Evolutionary conservation across 2,329 filamentous ascomycete species (phyloP), one percentile per base, ranked within the genome.

Genomic region (Nothophoma quercina): DNA sequence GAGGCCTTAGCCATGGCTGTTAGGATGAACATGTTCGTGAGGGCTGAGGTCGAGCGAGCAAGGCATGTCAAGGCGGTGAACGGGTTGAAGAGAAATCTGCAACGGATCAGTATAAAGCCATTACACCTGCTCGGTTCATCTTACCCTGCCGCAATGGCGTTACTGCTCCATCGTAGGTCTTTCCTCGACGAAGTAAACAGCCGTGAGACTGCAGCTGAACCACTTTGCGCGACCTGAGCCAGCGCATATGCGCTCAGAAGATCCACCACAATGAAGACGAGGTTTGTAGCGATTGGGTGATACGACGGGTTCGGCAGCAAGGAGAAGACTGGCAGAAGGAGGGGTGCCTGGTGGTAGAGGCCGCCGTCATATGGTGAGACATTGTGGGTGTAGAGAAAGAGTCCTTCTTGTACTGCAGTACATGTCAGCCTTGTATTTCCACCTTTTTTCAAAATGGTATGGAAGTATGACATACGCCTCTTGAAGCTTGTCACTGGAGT

Each of bases 401-500:
- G 80, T 16, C 95, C 95, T 78, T 99, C 95, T 81, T 98, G 93
- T 48, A 98, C 91, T 96, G 65, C 26, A 59, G 3, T 1, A 7
- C 13, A 4, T 21, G 56, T 68, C 19, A 65, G 63, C 18, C 2
- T 12, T 25, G 3, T 15, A 8, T 4, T 16, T 4, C 21, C 2
- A n/a, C n/a, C 13, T 3, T 16, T 28, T n/a, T 39, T 28, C 40
- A 5, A 16, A 19, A n/a, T 10, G 38, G 13, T 7, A 7, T 2
- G 30, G 13, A 26, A 38, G 3, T 30, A 15, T 8, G 28, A 47
- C 60, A 76, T 82, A 96, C 93, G 81, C 85, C 95, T 86, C 81
- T 98, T 98, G 84, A 97, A 99, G 83, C 93, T 96, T 65, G 91
- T 97, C 38, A 98, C 89, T 30, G 95, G 93, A 18, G 95, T 99